phyloP scores from a whole-genome alignment of 2,329 filamentous ascomycete species.

The Neophaeococcomyces mojaviensis region DNA sequence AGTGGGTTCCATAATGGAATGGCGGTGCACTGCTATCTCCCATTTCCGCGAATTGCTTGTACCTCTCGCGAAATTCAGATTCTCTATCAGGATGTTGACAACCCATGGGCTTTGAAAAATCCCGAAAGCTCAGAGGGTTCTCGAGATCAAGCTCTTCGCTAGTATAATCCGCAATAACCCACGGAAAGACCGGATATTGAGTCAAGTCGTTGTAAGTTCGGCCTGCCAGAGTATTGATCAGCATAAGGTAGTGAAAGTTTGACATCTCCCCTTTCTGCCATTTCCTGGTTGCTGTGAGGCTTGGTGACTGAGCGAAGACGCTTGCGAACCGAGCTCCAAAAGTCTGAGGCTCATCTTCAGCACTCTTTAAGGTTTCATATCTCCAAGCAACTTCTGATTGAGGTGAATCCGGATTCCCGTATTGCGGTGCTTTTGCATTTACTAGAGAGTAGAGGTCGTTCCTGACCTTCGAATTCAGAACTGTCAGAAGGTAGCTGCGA shows the following conservation, averaged over 20 bases:
- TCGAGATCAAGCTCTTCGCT: slow-evolving; percentile 85
- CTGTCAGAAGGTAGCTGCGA: slow-evolving; percentile 84
- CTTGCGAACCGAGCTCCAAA: slow-evolving; percentile 86
- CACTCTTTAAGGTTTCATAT: slow-evolving; percentile 70
- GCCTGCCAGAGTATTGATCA: slow-evolving; percentile 94
- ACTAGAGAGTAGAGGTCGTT: slow-evolving; percentile 77
- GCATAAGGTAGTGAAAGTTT: slow-evolving; percentile 98
- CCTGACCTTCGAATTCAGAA: slow-evolving; percentile 63
- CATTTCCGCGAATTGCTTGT: slow-evolving; percentile 83
- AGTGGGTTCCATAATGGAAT: slow-evolving; percentile 97
- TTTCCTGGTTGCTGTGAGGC: slow-evolving; percentile 75
- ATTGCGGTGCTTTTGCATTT: slow-evolving; percentile 70
- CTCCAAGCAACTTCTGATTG: slow-evolving; percentile 88
- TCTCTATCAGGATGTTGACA: slow-evolving; percentile 73
- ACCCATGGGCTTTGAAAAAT: slow-evolving; percentile 93
- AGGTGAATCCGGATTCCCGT: slow-evolving; percentile 60
- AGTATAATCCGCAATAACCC: slow-evolving; percentile 92
- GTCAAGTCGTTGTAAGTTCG: slow-evolving; percentile 96
- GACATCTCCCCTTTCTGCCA: slow-evolving; percentile 95
- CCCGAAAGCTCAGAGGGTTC: slow-evolving; percentile 77
- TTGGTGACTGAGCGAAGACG: slow-evolving; percentile 76
- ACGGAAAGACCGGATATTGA: slow-evolving; percentile 96
- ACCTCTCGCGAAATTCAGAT: slow-evolving; percentile 72
- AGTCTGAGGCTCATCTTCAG: slow-evolving; percentile 55
- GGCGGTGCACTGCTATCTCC: slow-evolving; percentile 66